Conservation (phyloP, 441 rosid genomes). For the Cnidoscolus chayamansa region DNA sequence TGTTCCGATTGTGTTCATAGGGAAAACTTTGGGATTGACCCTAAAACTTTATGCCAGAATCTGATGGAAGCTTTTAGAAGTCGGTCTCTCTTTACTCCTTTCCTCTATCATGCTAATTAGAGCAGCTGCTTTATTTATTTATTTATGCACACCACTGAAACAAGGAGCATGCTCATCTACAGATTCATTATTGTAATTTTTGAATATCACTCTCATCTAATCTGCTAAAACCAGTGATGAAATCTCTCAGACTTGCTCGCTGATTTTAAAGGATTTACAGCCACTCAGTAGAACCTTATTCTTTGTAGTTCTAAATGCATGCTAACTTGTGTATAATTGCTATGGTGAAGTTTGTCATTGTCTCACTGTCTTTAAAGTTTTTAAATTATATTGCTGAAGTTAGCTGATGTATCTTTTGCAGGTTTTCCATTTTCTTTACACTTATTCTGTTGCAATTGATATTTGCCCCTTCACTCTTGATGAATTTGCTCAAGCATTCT, state of each 20-base stretch:
- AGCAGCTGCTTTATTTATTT: background rate
- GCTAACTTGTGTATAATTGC: background rate
- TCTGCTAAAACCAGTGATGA: background rate
- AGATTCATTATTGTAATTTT: background rate
- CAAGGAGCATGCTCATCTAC: background rate
- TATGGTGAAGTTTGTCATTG: background rate
- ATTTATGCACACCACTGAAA: background rate
- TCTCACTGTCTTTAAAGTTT: background rate
- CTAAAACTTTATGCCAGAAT: background rate
- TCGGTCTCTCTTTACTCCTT: background rate
- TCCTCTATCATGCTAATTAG: background rate
- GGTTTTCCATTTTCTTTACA: slow-evolving; percentile 88
- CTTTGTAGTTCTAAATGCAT: background rate
- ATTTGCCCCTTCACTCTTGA: slow-evolving; percentile 77
- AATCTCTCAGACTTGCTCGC: background rate
- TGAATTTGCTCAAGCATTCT: slow-evolving; percentile 85
- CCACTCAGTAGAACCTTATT: background rate
- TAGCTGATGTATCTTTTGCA: slow-evolving; percentile 38
- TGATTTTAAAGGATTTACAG: background rate
- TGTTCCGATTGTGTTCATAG: background rate
- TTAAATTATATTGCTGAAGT: slow-evolving; percentile 26
- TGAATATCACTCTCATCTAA: background rate
- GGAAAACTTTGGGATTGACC: background rate
- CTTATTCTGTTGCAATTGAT: slow-evolving; percentile 60
- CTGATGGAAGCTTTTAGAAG: background rate